Evolutionary conservation across 306 rosid genomes (phyloP).

Genomic region (Leucaena leucocephala): DNA sequence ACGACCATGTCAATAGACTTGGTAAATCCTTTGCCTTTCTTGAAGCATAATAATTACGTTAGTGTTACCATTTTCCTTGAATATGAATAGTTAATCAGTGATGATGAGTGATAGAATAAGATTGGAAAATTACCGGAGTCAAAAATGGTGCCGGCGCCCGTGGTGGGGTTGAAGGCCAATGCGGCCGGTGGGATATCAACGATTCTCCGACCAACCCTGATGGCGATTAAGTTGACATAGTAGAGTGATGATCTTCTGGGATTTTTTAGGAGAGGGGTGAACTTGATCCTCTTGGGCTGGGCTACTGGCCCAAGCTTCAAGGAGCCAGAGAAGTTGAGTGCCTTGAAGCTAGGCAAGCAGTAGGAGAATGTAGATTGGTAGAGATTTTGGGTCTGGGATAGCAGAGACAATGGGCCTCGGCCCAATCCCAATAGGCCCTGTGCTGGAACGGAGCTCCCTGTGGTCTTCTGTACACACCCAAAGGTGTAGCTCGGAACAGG

Average conservation of each 20-base stretch:
- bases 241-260: slow-evolving; percentile 90
- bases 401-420: slow-evolving; percentile 84
- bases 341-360: slow-evolving; percentile 85
- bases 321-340: slow-evolving; percentile 75
- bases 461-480: slow-evolving; percentile 72
- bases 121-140: slow-evolving; percentile 70
- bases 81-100: background rate
- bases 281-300: slow-evolving; percentile 83
- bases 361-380: slow-evolving; percentile 91
- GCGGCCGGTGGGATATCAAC: slow-evolving; percentile 82
- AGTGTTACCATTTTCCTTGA: background rate
- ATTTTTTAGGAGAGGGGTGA: slow-evolving; percentile 77
- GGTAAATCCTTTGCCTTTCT: background rate
- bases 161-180: slow-evolving; percentile 72
- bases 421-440: slow-evolving; percentile 93
- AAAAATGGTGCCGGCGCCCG: slow-evolving; percentile 86
- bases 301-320: slow-evolving; percentile 82
- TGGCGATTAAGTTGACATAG: slow-evolving; percentile 65
- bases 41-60: background rate
- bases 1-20: background rate
- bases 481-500: slow-evolving; percentile 65
- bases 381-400: slow-evolving; percentile 72
- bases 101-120: background rate
- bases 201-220: slow-evolving; percentile 72
- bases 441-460: slow-evolving; percentile 69